Base-by-base conservation (phyloP, 495 filamentous ascomycete genomes). In the Penicillium tannophilum region DNA sequence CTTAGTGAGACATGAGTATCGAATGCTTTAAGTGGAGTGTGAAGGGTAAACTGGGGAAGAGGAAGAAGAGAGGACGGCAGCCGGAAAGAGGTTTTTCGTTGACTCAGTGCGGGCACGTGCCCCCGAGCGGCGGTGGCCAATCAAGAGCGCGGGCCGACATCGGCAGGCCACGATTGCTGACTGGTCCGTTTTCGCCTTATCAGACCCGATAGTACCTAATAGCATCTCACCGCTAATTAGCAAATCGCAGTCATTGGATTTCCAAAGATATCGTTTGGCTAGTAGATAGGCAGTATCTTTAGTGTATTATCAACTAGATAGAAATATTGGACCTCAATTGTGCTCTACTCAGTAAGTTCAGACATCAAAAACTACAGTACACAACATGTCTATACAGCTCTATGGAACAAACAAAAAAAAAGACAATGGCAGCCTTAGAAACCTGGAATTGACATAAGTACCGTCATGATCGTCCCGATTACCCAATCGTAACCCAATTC, bases 71-170 rank as follows among this genome's bases (percentile, higher is more conserved):
- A 43, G 51, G 30, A 54, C 52, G 60, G 50, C 45, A 36, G 14
- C 11, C 20, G 16, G 56, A 56, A 23, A 54, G 65, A 68, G 51
- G 54, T 61, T 70, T 75, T 65, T 60, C 58, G 55, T 61, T 71
- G 69, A 74, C 52, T 70, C 62, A 59, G 59, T 48, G 63, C 50
- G 60, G 55, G 61, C 73, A 73, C 70, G 72, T 74, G 72, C 55
- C 52, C 71, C 73, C 70, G 70, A 70, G 67, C 64, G 12, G 49
- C 48, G 54, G n/a, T 11, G 31, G 59, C 73, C 72, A 77, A 77
- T 77, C 62, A 72, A 47, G 48, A 20, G 26, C 4, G 17, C 36
- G 54, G 54, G 45, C 35, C 59, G 54, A 56, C 50, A 65, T 62
- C 63, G 63, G 63, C 41, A 24, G 14, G 5, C 33, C 1, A 10